Evolutionary conservation across 139 green algal genomes (phyloP).

Genomic region (Cymbomonas tetramitiformis): DNA sequence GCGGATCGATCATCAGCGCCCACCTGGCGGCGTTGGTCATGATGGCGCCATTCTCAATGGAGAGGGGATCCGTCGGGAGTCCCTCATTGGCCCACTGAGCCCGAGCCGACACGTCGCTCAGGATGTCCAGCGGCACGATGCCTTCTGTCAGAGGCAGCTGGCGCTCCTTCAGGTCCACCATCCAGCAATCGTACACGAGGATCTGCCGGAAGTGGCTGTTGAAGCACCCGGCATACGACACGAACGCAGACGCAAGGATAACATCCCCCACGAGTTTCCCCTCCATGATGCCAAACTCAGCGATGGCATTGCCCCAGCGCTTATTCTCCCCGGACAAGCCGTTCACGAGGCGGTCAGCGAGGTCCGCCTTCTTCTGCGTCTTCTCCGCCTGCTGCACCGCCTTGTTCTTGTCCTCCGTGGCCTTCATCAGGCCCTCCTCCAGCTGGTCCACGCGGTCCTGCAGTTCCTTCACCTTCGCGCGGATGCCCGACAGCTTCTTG

Average conservation of each 20-base stretch:
- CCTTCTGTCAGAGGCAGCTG: constrained; percentile 47
- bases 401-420: constrained; percentile 77
- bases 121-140: constrained; percentile 32
- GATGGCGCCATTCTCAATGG: constrained; percentile 76
- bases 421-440: too few species aligned
- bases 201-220: constrained; percentile 52
- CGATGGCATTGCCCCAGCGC: constrained; percentile 69
- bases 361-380: constrained; percentile 55
- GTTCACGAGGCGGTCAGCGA: constrained; percentile 75
- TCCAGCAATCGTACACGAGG: constrained; percentile 58
- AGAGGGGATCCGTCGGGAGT: constrained; percentile 60
- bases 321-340: constrained; percentile 71
- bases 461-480: constrained; percentile 61
- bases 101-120: constrained; percentile 46
- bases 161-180: constrained; percentile 50
- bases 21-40: constrained; percentile 54
- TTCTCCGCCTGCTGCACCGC: too few species aligned
- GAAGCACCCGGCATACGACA: constrained; percentile 74
- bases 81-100: constrained; percentile 67
- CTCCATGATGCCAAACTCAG: constrained; percentile 30
- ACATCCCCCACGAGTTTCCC: constrained; percentile 57
- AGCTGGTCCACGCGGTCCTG: constrained; percentile 56
- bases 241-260: constrained; percentile 63
- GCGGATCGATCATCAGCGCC: constrained; percentile 77
- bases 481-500: too few species aligned